Evolutionary conservation across 179 eudicot species (phyloP).

Genomic region (Beta macrorhiza): DNA sequence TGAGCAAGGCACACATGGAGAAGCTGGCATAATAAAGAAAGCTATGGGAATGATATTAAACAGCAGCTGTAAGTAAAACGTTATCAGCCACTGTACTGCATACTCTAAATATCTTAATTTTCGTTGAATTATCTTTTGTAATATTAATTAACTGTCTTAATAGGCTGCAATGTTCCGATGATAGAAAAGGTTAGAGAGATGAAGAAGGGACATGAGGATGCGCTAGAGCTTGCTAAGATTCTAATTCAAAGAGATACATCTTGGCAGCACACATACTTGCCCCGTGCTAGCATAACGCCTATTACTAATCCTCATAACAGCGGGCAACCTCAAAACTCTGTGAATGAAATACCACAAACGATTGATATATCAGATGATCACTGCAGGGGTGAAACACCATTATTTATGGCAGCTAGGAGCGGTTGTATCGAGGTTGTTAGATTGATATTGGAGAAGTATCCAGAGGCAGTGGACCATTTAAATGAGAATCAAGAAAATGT

Average conservation of each 20-base stretch:
- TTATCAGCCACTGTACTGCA: too few relatives aligned
- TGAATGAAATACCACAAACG: neutral
- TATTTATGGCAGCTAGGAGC: constrained; percentile 19
- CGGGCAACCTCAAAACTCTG: too few relatives aligned
- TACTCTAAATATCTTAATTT: too few relatives aligned
- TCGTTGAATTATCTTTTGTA: too few relatives aligned
- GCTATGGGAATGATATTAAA: neutral
- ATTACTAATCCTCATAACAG: neutral
- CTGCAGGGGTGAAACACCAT: constrained; percentile 16
- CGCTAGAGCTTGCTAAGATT: constrained; percentile 13
- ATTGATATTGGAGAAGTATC: constrained; percentile 14
- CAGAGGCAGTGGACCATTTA: constrained; percentile 21
- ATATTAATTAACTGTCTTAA: too few relatives aligned
- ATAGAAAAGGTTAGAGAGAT: constrained; percentile 2
- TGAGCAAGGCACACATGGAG: neutral
- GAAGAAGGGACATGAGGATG: constrained; percentile 17
- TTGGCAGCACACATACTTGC: constrained; percentile 15
- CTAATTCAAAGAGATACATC: constrained; percentile 7
- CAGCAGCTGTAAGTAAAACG: too few relatives aligned
- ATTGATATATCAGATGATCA: neutral
- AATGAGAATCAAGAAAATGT: constrained; percentile 12
- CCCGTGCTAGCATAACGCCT: constrained; percentile 14
- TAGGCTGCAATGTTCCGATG: constrained; percentile 1
- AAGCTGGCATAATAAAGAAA: neutral
- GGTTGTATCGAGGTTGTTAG: constrained; percentile 23